These are phyloP conservation scores for Sporisorium graminicola DNA, from an alignment of 1,284 basidiomycete species.

Conservation along the genomic window DNA sequence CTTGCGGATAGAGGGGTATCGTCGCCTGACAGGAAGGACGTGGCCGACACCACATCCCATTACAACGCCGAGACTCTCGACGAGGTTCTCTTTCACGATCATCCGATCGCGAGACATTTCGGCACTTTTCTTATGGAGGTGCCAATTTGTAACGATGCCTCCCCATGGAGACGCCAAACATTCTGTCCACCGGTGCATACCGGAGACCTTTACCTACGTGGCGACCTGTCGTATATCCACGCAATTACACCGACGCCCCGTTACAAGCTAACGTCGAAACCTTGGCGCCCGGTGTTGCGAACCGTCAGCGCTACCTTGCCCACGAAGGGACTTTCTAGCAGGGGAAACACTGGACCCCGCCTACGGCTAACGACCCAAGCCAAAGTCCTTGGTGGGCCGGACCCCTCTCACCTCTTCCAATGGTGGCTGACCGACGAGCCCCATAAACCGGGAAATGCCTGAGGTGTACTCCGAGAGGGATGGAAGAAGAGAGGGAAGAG, in stretches of 20 bases:
- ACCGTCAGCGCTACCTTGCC: background rate
- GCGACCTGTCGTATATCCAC: background rate
- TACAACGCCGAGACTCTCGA: too few species aligned
- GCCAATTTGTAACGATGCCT: too few species aligned
- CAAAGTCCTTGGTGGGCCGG: conserved; percentile 15
- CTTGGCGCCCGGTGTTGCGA: background rate
- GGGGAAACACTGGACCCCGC: background rate
- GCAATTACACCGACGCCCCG: background rate
- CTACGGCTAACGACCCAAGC: background rate
- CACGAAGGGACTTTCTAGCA: background rate
- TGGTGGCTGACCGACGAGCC: background rate
- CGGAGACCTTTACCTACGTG: background rate
- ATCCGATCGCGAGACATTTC: too few species aligned
- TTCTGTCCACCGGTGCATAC: background rate
- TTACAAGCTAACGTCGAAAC: background rate
- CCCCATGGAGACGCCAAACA: too few species aligned
- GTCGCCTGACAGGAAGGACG: conserved; percentile 31
- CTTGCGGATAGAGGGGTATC: conserved; percentile 22
- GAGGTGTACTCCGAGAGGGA: conserved; percentile 20
- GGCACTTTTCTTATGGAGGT: too few species aligned
- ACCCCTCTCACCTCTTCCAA: conserved; percentile 28
- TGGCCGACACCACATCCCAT: too few species aligned
- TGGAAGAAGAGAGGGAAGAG: conserved; percentile 17
- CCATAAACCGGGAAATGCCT: background rate
- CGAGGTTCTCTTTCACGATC: too few species aligned